Evolutionary conservation across 108 stramenopile species (phyloP), one percentile per base, ranked within the genome.

Genomic region (Phaeodactylum tricornutum): DNA sequence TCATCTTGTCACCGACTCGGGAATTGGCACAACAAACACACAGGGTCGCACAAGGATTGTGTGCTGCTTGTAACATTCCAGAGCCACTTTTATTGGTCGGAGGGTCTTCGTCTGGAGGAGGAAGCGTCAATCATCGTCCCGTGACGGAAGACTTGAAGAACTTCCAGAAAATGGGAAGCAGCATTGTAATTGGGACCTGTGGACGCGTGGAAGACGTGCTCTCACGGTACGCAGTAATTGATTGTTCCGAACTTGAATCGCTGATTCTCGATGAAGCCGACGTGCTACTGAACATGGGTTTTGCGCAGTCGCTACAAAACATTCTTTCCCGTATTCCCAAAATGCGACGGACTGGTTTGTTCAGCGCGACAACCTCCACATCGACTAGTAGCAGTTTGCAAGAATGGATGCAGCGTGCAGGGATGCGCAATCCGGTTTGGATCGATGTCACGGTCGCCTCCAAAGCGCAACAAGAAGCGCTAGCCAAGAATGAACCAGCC

Each of bases 261-360:
- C 63, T 99, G 26, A 75, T 99, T 20, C 57, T 99, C 34, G 98
- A 99, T 61, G 98, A 99, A 54, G 94, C 94, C 2, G 98, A 99
- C 55, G 94, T 81, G 0, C 52, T 99, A 34, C 77, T 94, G 32
- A 92, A 89, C 58, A 93, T 94, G 85, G 95, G 95, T 6, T 96
- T 96, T 47, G 67, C 79, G 37, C 76, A 72, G 3, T 77, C 90
- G 8, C 71, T 98, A 16, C 73, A 71, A 29, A 66, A 71, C 35
- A 95, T 99, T 38, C 62, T 96, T 31, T 50, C 62, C 12, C 52
- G 67, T 15, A 59, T 99, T 7, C 98, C 98, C 0, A 87, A 90
- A 62, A 95, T 96, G 85, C 70, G 98, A 49, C 59, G 96, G 29
- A 99, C 98, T 0, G 96, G 93, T 6, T 77, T 99, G 16, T 99